Evolutionary conservation across 192 early-diverging fungal genomes (phyloP).

Genomic region (Irineochytrium annulatum): DNA sequence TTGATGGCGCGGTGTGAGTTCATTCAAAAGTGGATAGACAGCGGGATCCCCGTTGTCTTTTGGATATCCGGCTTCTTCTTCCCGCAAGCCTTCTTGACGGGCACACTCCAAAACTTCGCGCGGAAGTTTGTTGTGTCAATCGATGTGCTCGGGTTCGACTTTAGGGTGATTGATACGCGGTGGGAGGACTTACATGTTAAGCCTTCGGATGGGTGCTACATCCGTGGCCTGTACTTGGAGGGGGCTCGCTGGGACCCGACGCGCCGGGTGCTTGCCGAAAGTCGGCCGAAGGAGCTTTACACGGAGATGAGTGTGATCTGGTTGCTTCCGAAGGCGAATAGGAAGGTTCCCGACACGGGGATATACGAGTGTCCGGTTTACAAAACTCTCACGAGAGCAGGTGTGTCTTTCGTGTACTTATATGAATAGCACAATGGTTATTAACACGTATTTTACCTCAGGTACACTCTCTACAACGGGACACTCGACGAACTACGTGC

Average conservation of each 20-base stretch:
- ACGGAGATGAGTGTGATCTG: constrained; percentile 59
- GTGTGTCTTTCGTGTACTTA: constrained; percentile 23
- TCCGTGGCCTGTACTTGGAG: constrained; percentile 56
- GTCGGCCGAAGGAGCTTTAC: constrained; percentile 54
- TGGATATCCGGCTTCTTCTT: constrained; percentile 64
- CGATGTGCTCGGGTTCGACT: constrained; percentile 53
- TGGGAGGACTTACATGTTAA: constrained; percentile 51
- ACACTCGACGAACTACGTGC: constrained; percentile 58
- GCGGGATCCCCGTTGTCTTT: constrained; percentile 50
- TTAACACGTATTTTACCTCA: too few species aligned
- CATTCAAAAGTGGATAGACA: constrained; percentile 57
- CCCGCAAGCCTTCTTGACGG: constrained; percentile 59
- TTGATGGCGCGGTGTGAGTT: constrained; percentile 49
- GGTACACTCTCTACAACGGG: constrained; percentile 57
- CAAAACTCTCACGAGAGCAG: constrained; percentile 56
- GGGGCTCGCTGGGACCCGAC: constrained; percentile 55
- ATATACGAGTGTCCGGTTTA: constrained; percentile 62
- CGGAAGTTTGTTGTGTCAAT: constrained; percentile 57
- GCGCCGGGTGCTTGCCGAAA: constrained; percentile 37
- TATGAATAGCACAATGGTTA: constrained; percentile 7
- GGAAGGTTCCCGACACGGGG: constrained; percentile 45
- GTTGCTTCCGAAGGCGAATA: constrained; percentile 52
- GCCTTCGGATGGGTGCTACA: constrained; percentile 56
- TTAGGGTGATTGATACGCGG: constrained; percentile 48
- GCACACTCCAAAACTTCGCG: constrained; percentile 58